Evolutionary conservation across 306 rosid species (phyloP).

Genomic region (Elaeagnus macrophylla): DNA sequence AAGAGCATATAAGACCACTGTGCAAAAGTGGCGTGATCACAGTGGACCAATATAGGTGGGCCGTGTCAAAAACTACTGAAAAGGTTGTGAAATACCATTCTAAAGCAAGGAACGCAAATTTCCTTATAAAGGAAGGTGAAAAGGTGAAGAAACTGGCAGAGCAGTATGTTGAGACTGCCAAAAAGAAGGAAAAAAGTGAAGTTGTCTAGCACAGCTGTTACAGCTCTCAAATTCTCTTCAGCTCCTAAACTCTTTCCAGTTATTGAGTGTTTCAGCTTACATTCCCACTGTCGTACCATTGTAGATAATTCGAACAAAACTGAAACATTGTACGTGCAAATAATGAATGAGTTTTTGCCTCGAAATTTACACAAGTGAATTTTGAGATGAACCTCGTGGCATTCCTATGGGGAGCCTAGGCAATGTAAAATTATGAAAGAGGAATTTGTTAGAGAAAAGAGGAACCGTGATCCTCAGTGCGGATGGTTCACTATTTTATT

Average conservation of each 20-base stretch:
- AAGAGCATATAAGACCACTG: conserved; percentile 88
- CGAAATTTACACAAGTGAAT: no score
- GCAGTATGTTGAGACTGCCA: conserved; percentile 82
- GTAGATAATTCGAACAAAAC: conserved; percentile 18
- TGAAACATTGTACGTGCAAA: conserved; percentile 11
- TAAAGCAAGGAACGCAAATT: conserved; percentile 79
- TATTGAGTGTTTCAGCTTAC: conserved; percentile 13
- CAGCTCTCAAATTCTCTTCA: neutral
- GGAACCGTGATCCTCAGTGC: no score
- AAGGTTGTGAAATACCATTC: conserved; percentile 86
- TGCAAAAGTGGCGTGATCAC: conserved; percentile 93
- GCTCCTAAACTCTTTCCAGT: neutral
- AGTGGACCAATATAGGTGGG: conserved; percentile 88
- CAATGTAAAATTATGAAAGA: no score
- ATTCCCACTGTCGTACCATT: neutral
- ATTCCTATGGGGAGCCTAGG: no score
- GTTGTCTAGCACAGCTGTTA: conserved; percentile 7
- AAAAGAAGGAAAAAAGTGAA: conserved; percentile 46
- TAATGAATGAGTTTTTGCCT: no score
- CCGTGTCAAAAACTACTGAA: conserved; percentile 72
- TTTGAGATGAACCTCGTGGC: no score
- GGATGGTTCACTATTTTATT: no score
- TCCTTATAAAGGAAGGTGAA: conserved; percentile 94
- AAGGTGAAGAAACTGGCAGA: conserved; percentile 95
- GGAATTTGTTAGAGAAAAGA: no score